Evolutionary conservation across 2,329 filamentous ascomycete genomes (phyloP).

Genomic region (Paraphaeosphaeria minitans): DNA sequence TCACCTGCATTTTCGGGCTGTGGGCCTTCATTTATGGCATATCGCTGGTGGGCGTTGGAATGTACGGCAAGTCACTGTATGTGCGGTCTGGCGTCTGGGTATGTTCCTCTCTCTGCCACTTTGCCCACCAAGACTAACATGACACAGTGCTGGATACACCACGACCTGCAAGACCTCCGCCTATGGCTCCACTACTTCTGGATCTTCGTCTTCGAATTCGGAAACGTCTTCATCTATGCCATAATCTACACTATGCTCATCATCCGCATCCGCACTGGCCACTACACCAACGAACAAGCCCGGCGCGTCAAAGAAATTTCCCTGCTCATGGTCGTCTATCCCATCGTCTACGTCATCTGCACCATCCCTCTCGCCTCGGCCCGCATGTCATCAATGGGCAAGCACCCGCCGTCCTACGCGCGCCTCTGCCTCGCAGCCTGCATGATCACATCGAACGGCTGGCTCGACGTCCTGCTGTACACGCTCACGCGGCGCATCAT

Average conservation of each 20-base stretch:
- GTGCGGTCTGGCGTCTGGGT: slow-evolving; percentile 69
- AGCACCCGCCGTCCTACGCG: slow-evolving; percentile 50
- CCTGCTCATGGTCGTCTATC: slow-evolving; percentile 69
- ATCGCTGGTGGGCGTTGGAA: slow-evolving; percentile 57
- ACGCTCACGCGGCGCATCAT: slow-evolving; percentile 62
- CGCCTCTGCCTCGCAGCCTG: slow-evolving; percentile 60
- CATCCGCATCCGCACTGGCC: slow-evolving; percentile 44
- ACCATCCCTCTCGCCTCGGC: slow-evolving; percentile 69
- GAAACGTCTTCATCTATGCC: slow-evolving; percentile 58
- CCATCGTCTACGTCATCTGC: slow-evolving; percentile 71
- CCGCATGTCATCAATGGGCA: slow-evolving; percentile 67
- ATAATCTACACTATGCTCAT: slow-evolving; percentile 49
- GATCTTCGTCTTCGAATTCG: slow-evolving; percentile 63
- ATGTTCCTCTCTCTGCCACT: slow-evolving; percentile 18
- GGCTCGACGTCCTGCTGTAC: slow-evolving; percentile 64
- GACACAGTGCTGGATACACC: slow-evolving; percentile 66
- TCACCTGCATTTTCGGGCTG: slow-evolving; percentile 52
- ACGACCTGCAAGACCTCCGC: slow-evolving; percentile 59
- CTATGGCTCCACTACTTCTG: slow-evolving; percentile 68
- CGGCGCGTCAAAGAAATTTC: slow-evolving; percentile 49
- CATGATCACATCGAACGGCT: slow-evolving; percentile 63
- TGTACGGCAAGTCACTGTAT: slow-evolving; percentile 57
- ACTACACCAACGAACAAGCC: slow-evolving; percentile 42
- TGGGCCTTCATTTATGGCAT: slow-evolving; percentile 67
- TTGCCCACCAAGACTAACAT: slow-evolving; percentile 2